Percentiles rank a stretch among this genome's conserved stretches.
Conservation (phyloP, 352 stramenopile genomes). For the Phytopythium ostracodes region DNA sequence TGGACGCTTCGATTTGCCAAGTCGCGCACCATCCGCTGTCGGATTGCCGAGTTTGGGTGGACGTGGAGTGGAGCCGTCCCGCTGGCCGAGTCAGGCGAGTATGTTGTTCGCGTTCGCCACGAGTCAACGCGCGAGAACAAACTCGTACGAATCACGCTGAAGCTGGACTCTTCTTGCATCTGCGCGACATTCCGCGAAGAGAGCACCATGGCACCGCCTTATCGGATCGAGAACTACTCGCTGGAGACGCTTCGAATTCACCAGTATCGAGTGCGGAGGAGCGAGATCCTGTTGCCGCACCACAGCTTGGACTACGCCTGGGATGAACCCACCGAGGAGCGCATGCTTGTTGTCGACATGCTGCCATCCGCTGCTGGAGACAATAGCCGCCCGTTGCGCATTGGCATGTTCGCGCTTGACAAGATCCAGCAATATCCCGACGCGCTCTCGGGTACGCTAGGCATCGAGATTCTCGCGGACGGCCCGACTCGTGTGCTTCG, state of each 20-base stretch:
- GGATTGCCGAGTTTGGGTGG: conserved; percentile 69
- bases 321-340: conserved; percentile 82
- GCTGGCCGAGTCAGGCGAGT: conserved; percentile 72
- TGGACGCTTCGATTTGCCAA: conserved; percentile 70
- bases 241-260: conserved; percentile 85
- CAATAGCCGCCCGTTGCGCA: conserved; percentile 80
- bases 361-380: conserved; percentile 83
- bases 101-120: conserved; percentile 78
- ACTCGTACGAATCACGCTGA: conserved; percentile 72
- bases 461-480: conserved; percentile 81
- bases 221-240: conserved; percentile 88
- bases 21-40: conserved; percentile 74
- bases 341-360: conserved; percentile 84
- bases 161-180: conserved; percentile 70
- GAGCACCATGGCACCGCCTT: conserved; percentile 69
- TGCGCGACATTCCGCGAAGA: conserved; percentile 82
- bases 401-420: conserved; percentile 79
- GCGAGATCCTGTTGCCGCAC: conserved; percentile 83
- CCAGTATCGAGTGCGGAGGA: conserved; percentile 73
- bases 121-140: conserved; percentile 78
- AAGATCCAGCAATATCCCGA: conserved; percentile 80
- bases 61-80: conserved; percentile 83
- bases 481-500: conserved; percentile 85
- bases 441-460: conserved; percentile 62
- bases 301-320: conserved; percentile 86